Base-by-base conservation (phyloP, 306 rosid species). In the Biancaea sappan region DNA sequence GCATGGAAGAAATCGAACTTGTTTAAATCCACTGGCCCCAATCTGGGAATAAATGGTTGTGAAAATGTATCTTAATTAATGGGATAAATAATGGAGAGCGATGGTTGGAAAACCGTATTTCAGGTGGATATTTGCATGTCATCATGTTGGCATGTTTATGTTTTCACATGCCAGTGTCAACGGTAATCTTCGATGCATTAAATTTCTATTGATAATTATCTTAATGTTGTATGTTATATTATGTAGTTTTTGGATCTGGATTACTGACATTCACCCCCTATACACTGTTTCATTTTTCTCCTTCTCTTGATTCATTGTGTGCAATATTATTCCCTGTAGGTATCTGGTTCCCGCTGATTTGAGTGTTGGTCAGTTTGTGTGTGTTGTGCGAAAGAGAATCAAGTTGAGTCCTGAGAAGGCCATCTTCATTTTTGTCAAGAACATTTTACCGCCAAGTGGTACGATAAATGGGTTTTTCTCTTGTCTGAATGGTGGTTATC, bases 361-460 rank as follows among this genome's bases (percentile, higher is more conserved):
- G 81, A 84, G 87, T 24, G 87, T 88, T 52, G 87, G 87, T 19
- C 91, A 88, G 84, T 84, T 88, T 52, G 93, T 88, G 48, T 82
- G 82, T 61, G 89, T 88, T 66, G 81, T 88, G 31, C 83, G 89
- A 25, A 88, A 84, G 80, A 84, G 85, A 69, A 86, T 88, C 80
- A 86, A 86, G 69, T 84, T 88, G 41, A 67, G 87, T 80, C 85
- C 91, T 2, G 87, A 86, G 78, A 84, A 86, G 76, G 89, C 85
- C 16, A 88, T 86, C 31, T 86, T 88, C 84, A 70, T 88, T 35
- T 88, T 88, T 44, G 83, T 86, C 18, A 86, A 84, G 82, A 80
- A 78, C 77, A 80, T 84, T 58, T 78, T 86, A 69, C 88, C 93
- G 34, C 93, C 89, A 4, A 82, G 81, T 3, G 87, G 91, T 86